Evolutionary conservation across 1,139 yeast species (phyloP), one percentile per base, ranked within the genome.

Genomic region (Hemisphaericaspora xylofermentans): DNA sequence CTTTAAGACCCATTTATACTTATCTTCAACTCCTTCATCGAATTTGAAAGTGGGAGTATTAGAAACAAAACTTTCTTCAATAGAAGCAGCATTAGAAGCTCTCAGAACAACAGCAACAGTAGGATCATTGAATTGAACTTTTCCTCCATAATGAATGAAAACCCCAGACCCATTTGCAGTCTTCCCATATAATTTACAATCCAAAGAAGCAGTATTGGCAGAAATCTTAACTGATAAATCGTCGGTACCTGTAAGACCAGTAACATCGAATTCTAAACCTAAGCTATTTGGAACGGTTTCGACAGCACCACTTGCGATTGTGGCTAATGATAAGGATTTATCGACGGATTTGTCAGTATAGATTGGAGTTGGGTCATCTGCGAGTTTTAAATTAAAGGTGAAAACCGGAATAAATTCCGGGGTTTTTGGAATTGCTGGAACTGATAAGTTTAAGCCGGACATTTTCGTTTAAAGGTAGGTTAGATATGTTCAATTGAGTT

Each of bases 111-210:
- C 76, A 30, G 58, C 66, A 24, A 49, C 57, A 37, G 68, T 61
- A 3, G 57, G 56, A 8, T 63, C 70, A 8, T 56, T 57, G 38
- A 67, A 59, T 36, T 66, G 62, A 38, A 71, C 67, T 32, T 72
- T 64, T 31, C 84, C 84, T 5, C 64, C 54, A 57, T 78, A 79
- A 31, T 58, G 56, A 42, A 73, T 53, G 45, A 61, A 64, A 9
- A 74, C 70, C 14, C 71, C 74, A 3, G 64, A 52, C 2, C 69
- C 68, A 31, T 59, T 62, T 8, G 71, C 63, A 15, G 71, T 67
- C 45, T 61, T 68, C 32, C 78, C 70, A 47, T 64, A 75, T 39
- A 78, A 48, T 43, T 66, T 67, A 56, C 83, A 78, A 53, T 78
- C 80, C 48, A 79, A 63, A n/a, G 52, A 54, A 19, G 70, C 63